phyloP scores from a whole-genome alignment of 192 early-diverging fungal genomes.

The Coemansia sp. region DNA sequence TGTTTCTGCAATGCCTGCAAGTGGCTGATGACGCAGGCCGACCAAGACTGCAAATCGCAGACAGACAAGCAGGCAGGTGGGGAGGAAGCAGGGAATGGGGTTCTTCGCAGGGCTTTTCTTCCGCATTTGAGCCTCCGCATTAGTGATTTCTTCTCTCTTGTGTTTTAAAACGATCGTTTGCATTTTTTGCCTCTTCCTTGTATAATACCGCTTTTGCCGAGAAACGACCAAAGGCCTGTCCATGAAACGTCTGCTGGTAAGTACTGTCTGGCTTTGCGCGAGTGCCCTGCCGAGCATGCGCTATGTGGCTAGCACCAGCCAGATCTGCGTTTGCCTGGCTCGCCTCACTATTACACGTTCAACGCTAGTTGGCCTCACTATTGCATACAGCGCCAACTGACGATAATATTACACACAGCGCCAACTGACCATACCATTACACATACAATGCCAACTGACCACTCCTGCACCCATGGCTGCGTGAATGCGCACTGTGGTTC shows the following conservation, averaged over 20 bases:
- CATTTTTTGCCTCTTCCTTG: not conserved
- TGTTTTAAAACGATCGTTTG: conserved; percentile 4
- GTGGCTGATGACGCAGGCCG: not conserved
- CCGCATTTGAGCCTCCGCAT: not conserved
- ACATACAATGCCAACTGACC: conserved; percentile 2
- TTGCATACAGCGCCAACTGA: too few species aligned
- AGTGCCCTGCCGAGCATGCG: too few species aligned
- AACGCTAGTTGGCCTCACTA: too few species aligned
- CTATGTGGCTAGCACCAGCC: too few species aligned
- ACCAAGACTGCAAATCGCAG: not conserved
- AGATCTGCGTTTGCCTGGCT: too few species aligned
- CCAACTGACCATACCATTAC: too few species aligned
- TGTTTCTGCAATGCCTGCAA: not conserved
- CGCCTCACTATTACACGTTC: too few species aligned
- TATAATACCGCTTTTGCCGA: not conserved
- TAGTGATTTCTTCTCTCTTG: conserved; percentile 5
- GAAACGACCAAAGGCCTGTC: not conserved
- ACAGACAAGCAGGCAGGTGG: too few species aligned
- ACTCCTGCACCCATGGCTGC: too few species aligned
- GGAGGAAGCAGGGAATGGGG: too few species aligned
- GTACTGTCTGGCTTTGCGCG: not conserved
- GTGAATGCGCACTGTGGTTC: not conserved
- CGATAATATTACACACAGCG: too few species aligned
- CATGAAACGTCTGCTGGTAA: conserved; percentile 35
- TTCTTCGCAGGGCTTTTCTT: not conserved